These are phyloP conservation scores for Ochromonas danica DNA, from an alignment of 108 stramenopile genomes.

Conservation along the genomic window DNA sequence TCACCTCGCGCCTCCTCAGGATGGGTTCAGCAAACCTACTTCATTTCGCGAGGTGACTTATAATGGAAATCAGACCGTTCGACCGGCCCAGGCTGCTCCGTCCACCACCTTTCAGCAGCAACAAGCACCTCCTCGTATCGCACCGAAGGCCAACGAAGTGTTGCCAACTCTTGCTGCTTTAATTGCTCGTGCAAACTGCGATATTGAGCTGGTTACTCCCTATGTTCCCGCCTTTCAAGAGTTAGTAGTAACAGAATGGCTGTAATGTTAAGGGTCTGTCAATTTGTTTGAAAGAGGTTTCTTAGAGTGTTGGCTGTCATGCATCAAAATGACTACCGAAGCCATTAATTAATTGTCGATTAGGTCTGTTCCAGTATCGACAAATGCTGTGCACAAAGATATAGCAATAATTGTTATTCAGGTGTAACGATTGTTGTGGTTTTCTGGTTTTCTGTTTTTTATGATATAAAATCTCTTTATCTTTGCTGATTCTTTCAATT, in stretches of 20 bases:
- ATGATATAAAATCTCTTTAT: too few relatives aligned
- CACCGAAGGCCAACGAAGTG: neutral
- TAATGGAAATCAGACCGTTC: neutral
- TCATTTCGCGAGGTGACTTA: neutral
- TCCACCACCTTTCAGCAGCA: neutral
- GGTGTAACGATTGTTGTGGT: too few relatives aligned
- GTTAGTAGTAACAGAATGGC: neutral
- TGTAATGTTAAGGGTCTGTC: too few relatives aligned
- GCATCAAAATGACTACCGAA: too few relatives aligned
- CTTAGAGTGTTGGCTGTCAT: too few relatives aligned
- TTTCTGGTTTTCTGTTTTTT: too few relatives aligned
- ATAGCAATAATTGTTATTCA: too few relatives aligned
- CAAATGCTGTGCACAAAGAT: too few relatives aligned
- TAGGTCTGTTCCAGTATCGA: too few relatives aligned
- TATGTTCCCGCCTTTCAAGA: slow-evolving; percentile 3
- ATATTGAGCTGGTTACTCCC: neutral
- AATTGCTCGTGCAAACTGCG: neutral
- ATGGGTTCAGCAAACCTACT: neutral
- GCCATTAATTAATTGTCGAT: too few relatives aligned
- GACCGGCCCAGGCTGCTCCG: neutral
- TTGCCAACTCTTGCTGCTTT: neutral
- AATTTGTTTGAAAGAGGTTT: too few relatives aligned
- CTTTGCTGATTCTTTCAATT: too few relatives aligned
- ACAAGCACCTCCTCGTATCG: neutral
- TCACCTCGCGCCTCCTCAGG: neutral